A percentile compares a stretch with the other conserved stretches of the same genome.
Conservation (phyloP, 164 flowering plant species). For the Houttuynia cordata region DNA sequence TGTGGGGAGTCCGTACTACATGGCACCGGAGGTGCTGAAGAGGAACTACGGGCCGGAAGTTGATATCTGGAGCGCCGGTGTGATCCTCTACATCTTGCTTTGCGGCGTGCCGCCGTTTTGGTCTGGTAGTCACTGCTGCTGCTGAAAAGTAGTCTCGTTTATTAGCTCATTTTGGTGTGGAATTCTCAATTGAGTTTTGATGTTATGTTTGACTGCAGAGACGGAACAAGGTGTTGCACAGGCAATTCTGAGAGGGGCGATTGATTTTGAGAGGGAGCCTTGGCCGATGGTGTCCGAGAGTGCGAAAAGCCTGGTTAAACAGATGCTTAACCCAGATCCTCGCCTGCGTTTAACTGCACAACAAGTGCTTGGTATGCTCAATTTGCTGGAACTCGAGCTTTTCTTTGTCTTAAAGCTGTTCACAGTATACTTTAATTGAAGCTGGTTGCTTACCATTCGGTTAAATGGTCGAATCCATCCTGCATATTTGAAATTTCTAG, state of each 20-base stretch:
- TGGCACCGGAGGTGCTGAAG: constrained; percentile 98
- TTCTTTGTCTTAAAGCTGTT: neutral
- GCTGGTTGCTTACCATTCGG: no score
- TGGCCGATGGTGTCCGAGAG: constrained; percentile 92
- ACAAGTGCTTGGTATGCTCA: constrained; percentile 82
- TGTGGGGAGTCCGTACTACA: constrained; percentile 97
- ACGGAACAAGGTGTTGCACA: constrained; percentile 94
- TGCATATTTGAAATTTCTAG: neutral
- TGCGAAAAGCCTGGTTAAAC: constrained; percentile 81
- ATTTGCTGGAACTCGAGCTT: neutral
- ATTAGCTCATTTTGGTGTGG: neutral
- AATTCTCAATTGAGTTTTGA: neutral
- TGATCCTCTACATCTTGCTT: constrained; percentile 62
- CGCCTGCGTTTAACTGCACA: constrained; percentile 78
- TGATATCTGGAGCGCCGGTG: constrained; percentile 88
- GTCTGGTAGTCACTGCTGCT: constrained; percentile 40
- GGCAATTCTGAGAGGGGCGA: constrained; percentile 65
- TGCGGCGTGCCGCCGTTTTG: constrained; percentile 97
- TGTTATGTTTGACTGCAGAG: constrained; percentile 28
- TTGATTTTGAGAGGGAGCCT: constrained; percentile 98
- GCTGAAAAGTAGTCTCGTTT: neutral
- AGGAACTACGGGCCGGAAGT: constrained; percentile 89
- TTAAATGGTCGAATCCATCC: neutral
- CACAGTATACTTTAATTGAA: neutral
- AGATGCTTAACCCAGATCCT: constrained; percentile 88